A percentile compares a stretch with the other conserved stretches of the same genome.
phyloP scores from a whole-genome alignment of 1,284 basidiomycete genomes.

The Naganishia sp. region DNA sequence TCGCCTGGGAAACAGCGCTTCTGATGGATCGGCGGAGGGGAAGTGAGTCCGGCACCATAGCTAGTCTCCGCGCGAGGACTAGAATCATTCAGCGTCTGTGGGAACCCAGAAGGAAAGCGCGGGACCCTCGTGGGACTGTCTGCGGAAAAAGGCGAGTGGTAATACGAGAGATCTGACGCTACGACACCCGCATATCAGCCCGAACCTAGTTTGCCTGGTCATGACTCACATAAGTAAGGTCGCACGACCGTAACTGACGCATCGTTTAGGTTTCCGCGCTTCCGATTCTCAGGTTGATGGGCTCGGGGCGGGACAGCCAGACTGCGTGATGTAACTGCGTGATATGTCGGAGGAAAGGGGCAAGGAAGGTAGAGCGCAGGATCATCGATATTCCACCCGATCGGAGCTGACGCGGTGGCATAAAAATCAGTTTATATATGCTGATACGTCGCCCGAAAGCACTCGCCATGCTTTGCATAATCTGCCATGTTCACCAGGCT shows the following conservation, averaged over 20 bases:
- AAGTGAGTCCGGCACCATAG: background rate
- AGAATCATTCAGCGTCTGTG: background rate
- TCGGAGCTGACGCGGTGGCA: background rate
- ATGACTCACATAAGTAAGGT: background rate
- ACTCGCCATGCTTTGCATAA: constrained; percentile 19
- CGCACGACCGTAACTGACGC: background rate
- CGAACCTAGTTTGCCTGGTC: too few relatives aligned
- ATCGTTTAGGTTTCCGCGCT: too few relatives aligned
- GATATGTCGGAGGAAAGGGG: constrained; percentile 18
- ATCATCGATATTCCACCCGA: constrained; percentile 1
- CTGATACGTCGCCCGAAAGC: too few relatives aligned
- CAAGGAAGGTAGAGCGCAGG: constrained; percentile 11
- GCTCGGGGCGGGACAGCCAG: background rate
- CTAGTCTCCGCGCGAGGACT: too few relatives aligned
- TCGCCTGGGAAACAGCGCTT: background rate
- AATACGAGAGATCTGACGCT: background rate
- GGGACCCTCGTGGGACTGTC: background rate
- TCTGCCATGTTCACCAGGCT: constrained; percentile 11
- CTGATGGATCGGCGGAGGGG: background rate
- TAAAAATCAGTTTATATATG: too few relatives aligned
- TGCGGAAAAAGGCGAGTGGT: background rate
- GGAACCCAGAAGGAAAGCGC: background rate
- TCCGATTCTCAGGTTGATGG: background rate
- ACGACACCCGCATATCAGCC: background rate
- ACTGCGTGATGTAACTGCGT: background rate